Evolutionary conservation across 2,329 filamentous ascomycete species (phyloP).

Genomic region (Raffaelea arxii): DNA sequence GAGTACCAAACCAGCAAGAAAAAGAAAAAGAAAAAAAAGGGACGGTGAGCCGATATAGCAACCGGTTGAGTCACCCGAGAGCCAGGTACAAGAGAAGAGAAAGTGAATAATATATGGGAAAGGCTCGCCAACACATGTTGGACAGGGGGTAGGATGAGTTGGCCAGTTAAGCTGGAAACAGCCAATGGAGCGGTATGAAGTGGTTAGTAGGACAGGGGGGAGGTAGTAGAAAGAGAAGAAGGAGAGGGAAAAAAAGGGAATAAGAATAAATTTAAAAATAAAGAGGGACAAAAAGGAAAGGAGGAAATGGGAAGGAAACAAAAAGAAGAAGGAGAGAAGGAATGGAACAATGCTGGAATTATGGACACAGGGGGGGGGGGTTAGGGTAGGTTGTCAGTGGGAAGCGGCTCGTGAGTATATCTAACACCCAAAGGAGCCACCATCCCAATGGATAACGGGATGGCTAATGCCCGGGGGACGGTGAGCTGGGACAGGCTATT

Average conservation of each 20-base stretch:
- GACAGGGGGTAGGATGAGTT: conserved; percentile 1
- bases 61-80: conserved; percentile 3
- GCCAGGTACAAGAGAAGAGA: conserved; percentile 2
- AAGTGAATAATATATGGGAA: conserved; percentile 3
- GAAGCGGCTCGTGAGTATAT: neutral
- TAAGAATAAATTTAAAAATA: neutral
- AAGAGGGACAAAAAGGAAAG: neutral
- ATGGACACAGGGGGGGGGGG: neutral
- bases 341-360: neutral
- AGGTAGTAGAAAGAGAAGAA: neutral
- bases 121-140: conserved; percentile 9
- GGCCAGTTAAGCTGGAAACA: neutral
- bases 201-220: neutral
- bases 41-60: neutral
- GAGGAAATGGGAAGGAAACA: neutral
- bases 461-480: too few relatives aligned
- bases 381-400: neutral
- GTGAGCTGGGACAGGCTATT: too few relatives aligned
- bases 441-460: neutral
- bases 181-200: neutral
- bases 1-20: too few relatives aligned
- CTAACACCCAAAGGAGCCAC: neutral
- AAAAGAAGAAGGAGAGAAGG: neutral
- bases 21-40: too few relatives aligned
- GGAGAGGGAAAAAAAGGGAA: neutral